Evolutionary conservation across 495 filamentous ascomycete genomes (phyloP), one percentile per base, ranked within the genome.

Genomic region (Penicillium samsonianum): DNA sequence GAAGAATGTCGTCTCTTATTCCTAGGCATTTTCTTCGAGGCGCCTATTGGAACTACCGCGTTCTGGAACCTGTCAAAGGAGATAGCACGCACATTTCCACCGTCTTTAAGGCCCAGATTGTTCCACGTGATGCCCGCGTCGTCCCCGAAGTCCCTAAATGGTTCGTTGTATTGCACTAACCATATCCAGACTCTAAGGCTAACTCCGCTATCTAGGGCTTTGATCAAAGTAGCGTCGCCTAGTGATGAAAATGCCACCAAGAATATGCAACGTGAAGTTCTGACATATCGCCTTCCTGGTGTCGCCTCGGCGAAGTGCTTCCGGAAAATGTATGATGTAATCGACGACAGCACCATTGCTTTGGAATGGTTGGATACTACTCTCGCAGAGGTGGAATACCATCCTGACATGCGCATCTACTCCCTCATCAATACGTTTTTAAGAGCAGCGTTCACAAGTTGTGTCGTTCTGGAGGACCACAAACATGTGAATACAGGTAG

Each of bases 331-430:
- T 45, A 45, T 17, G 43, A 26, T 12, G 10, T 20, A 8, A 45
- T 45, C 12, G 43, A 28, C 23, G 23, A 45, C 0, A 45, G 43
- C 43, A 45, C 42, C 6, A 45, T 45, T 23, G 42, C 12, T 16
- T 45, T 45, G 9, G 42, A 45, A 45, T 45, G 42, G 42, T 16
- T 45, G 14, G 42, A 45, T 1, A 26, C 42, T 14, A 45, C 43
- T 25, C 43, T 45, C 2, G 22, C 23, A 28, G 43, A 45, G 43
- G 0, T 45, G 14, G 4, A 26, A 45, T 45, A 45, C 43, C 14
- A n/a, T 16, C 43, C 43, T 45, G 14, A 26, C 3, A 45, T 45
- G 12, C 2, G 14, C 9, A 28, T 3, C 14, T 16, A 28, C 12
- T 45, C 43, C 4, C 17, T 45, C 4, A 17, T 28, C 5, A 7